Base-by-base conservation (phyloP, 805 yeast genomes). In the Cephaloascus albidus region DNA sequence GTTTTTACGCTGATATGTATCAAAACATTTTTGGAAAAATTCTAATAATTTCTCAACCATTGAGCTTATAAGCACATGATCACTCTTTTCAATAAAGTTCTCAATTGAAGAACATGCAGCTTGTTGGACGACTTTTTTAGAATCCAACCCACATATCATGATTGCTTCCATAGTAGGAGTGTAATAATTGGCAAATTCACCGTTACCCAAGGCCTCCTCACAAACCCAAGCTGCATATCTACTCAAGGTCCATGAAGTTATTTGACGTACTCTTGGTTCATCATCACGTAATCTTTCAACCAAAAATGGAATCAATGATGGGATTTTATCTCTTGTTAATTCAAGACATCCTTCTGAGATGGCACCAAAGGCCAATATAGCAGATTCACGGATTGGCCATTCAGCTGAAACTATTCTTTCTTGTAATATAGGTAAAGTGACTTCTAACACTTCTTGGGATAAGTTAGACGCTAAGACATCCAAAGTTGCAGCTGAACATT, bases 331-430 rank as follows among this genome's bases (percentile, higher is more conserved):
- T 17, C 78, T 60, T 4, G 88, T 79, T 38, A 74, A 70, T 40
- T 81, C 85, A 36, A 81, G 66, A 48, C 95, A 88, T 46, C 96
- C 94, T 49, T 83, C 89, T 30, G 95, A 85, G 52, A 90, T 80
- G 20, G 97, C 97, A 45, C 98, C 98, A 53, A 93, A 73, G 1
- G 97, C 97, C 36, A 93, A 67, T 20, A 93, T 89, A 2, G 96
- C 80, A 4, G 97, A 93, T 58, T 93, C 98, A 43, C 97, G 74
- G 6, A 85, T 75, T 18, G 85, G 86, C 98, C 98, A 93, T 43
- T 81, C 75, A 3, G 68, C 62, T 3, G 87, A 74, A 6, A 72
- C 72, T 39, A 93, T 76, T 39, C 79, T 75, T 36, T 76, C 78
- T 57, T 85, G 81, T 41, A 93, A 65, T 12, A 80, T 63, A 2